phyloP scores from a whole-genome alignment of 345 rosid species.

The Rhodamnia argentea region DNA sequence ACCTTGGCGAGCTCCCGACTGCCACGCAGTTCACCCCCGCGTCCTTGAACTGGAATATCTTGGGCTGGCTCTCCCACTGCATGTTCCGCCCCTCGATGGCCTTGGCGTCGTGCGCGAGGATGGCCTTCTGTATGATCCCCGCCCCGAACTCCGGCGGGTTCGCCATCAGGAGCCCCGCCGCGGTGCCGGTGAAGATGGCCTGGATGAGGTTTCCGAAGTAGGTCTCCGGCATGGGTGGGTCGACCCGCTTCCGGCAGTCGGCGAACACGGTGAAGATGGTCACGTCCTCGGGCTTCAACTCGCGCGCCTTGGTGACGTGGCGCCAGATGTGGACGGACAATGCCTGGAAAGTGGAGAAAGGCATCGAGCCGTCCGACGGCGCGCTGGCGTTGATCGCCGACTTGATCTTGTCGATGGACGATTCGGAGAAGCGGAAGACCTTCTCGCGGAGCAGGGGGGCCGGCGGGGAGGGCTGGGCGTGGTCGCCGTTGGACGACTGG shows the following conservation, averaged over 20 bases:
- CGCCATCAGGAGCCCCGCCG: slow-evolving; percentile 49
- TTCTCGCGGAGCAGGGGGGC: slow-evolving; percentile 42
- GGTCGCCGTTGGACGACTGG: slow-evolving; percentile 21
- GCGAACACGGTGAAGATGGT: slow-evolving; percentile 84
- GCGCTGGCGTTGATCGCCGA: slow-evolving; percentile 36
- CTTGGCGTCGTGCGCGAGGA: slow-evolving; percentile 51
- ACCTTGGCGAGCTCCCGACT: slow-evolving; percentile 95
- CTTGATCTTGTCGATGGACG: slow-evolving; percentile 61
- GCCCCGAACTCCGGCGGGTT: slow-evolving; percentile 74
- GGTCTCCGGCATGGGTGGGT: slow-evolving; percentile 73
- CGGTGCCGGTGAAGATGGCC: slow-evolving; percentile 79
- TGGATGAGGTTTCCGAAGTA: slow-evolving; percentile 91
- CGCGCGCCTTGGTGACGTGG: slow-evolving; percentile 72
- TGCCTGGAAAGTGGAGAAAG: slow-evolving; percentile 90
- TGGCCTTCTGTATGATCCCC: slow-evolving; percentile 53
- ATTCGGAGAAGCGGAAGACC: slow-evolving; percentile 68
- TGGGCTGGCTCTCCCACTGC: slow-evolving; percentile 73
- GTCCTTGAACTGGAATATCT: slow-evolving; percentile 73
- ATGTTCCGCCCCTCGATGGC: slow-evolving; percentile 67
- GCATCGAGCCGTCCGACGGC: slow-evolving; percentile 45
- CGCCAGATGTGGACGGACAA: slow-evolving; percentile 81
- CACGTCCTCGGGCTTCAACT: slow-evolving; percentile 61
- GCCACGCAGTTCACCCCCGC: slow-evolving; percentile 86
- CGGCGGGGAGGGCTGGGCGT: slow-evolving; percentile 5
- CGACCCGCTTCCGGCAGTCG: slow-evolving; percentile 74